Evolutionary conservation across 306 rosid species (phyloP), one percentile per base, ranked within the genome.

Genomic region (Prunus mira): DNA sequence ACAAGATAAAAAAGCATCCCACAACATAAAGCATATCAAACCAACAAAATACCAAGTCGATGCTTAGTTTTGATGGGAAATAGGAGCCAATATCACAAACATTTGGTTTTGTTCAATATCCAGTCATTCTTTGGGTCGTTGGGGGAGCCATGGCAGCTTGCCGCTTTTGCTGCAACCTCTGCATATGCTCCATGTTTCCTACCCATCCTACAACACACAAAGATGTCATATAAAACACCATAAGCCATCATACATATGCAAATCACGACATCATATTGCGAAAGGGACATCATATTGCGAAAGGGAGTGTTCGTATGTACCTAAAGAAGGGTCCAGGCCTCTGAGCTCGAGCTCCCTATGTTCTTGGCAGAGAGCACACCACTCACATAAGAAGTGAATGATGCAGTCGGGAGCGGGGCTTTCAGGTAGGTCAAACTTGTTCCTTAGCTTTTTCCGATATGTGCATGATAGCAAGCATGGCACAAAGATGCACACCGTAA

Each of bases 291-390:
- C 25, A 24, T 24, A 24, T 24, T 24, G 25, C 25, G 25, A 24
- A 24, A 24, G 25, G 25, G 52, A 47, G 15, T 10, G 15, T 38
- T 38, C 17, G 15, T 10, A 10, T 0, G 15, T 78, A 78, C 77
- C 77, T 45, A 80, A 67, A 32, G 83, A 67, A 50, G 83, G 83
- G 76, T 80, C 79, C 1, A 67, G 71, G 76, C 79, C 83, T 47
- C 79, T 67, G 24, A n/a, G 55, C 47, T 61, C 38, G 41, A 80
- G 83, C 79, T 80, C 79, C 75, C 83, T 58, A 61, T 73, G 72
- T 50, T 73, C 79, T 74, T 80, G 83, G 70, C 79, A 74, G 19
- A 80, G 69, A 38, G 83, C 79, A n/a, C 83, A 80, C 6, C 27
- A 69, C 56, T 80, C 83, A 12, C 83, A 80, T 9, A 74, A 54